Evolutionary conservation across 1,284 basidiomycete species (phyloP).

Genomic region (Albatrellus sp.): DNA sequence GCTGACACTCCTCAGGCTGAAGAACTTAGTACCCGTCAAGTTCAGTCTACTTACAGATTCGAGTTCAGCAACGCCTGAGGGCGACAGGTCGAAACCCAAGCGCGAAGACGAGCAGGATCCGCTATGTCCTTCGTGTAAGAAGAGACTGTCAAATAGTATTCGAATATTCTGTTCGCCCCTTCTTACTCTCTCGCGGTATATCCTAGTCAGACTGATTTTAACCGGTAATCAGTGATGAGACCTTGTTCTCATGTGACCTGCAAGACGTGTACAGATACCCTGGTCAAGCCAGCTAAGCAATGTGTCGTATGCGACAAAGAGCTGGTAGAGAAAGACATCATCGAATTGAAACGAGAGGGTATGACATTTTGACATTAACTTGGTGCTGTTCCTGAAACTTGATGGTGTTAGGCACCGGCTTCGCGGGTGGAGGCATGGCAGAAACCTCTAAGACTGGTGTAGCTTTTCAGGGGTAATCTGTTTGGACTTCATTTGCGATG

Average conservation of each 20-base stretch:
- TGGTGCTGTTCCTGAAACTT: constrained; percentile 1
- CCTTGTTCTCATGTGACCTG: constrained; percentile 81
- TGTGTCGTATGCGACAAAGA: constrained; percentile 73
- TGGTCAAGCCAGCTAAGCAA: constrained; percentile 61
- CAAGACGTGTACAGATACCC: constrained; percentile 75
- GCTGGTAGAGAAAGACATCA: constrained; percentile 54
- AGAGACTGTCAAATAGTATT: constrained; percentile 67
- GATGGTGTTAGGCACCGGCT: constrained; percentile 54
- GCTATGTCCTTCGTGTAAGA: constrained; percentile 86
- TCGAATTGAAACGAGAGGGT: constrained; percentile 76
- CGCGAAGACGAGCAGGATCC: constrained; percentile 40
- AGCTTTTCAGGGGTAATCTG: constrained; percentile 67
- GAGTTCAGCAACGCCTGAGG: constrained; percentile 26
- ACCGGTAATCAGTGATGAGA: constrained; percentile 42
- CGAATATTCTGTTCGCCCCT: constrained; percentile 51
- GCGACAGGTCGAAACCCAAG: constrained; percentile 21
- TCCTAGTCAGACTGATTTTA: neutral
- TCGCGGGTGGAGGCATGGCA: constrained; percentile 83
- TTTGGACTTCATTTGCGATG: too few species aligned
- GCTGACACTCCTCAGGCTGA: constrained; percentile 35
- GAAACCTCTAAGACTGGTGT: constrained; percentile 64
- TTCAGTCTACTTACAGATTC: constrained; percentile 35
- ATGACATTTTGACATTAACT: constrained; percentile 1
- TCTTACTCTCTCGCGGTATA: neutral
- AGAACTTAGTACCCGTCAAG: constrained; percentile 64